Evolutionary conservation across 192 early-diverging fungal genomes (phyloP), one percentile per base, ranked within the genome.

Genomic region (Entophlyctis helioformis): DNA sequence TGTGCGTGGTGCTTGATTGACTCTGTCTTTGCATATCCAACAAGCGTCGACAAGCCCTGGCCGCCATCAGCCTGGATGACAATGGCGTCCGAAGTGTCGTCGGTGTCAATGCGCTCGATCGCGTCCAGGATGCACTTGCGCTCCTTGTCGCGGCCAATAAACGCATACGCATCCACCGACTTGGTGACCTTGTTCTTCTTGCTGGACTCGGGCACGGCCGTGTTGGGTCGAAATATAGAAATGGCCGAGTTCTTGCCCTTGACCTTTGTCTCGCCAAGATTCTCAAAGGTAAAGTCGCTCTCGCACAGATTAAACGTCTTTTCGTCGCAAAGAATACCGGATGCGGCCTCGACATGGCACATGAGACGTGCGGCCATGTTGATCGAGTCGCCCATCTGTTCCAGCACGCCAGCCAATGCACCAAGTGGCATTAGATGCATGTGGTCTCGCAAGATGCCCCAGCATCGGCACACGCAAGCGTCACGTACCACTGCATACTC

Each of bases 301-400:
- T 45, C 47, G 42, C 61, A 62, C 16, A 73, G 50, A 42, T 71
- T 74, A 37, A 36, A 74, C 1, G 71, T 67, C 20, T 54, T 51
- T 28, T 72, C 67, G 42, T 73, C 71, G 48, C 71, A 74, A 10
- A 73, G 35, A 12, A 73, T 57, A 10, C 54, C 41, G 18, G 35
- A 32, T 15, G 44, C 39, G 26, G 61, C 61, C n/a, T 54, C 54
- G 4, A 26, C 28, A 2, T 50, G 54, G 37, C 56, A 71, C 71
- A 73, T 73, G 15, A 73, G 37, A 11, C 71, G 54, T 3, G 71
- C 71, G 3, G 71, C 71, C 71, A 73, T 73, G 42, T 73, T 73
- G 35, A 73, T 73, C 8, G 71, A 66, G 40, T 73, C 71, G 20
- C 71, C 71, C 71, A 73, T 73, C 71, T 73, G n/a, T n/a, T n/a